These are phyloP conservation scores for Spergularia bocconei DNA, from an alignment of 148 eudicot species.

Conservation along the genomic window DNA sequence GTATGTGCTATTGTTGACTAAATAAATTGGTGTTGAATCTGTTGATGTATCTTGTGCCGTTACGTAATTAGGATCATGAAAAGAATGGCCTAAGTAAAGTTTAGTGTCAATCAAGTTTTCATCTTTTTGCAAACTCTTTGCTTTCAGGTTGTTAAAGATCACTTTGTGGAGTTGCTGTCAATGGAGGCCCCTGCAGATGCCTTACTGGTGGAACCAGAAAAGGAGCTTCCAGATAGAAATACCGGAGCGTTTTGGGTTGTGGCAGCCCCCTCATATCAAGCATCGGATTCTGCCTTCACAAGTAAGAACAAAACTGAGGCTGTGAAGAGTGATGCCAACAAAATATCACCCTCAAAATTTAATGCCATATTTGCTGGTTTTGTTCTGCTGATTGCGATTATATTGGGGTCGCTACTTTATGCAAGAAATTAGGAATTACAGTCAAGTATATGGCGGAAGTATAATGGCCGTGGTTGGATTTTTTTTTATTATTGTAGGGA, in stretches of 20 bases:
- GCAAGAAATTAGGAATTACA: constrained; percentile 31
- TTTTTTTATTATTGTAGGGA: background rate
- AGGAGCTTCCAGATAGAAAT: constrained; percentile 38
- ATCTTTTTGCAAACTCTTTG: background rate
- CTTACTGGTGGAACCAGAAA: constrained; percentile 64
- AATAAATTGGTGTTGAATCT: too few relatives aligned
- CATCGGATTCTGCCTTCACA: constrained; percentile 19
- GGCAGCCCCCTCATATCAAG: constrained; percentile 34
- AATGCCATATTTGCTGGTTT: constrained; percentile 37
- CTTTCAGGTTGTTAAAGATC: constrained; percentile 60
- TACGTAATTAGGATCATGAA: background rate
- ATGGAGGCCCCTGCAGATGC: constrained; percentile 58
- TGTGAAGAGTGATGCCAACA: constrained; percentile 15
- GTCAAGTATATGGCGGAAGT: background rate
- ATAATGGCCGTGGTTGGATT: too few relatives aligned
- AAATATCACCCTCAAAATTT: constrained; percentile 23
- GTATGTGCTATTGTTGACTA: background rate
- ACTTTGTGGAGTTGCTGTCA: constrained; percentile 69
- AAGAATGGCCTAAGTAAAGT: background rate
- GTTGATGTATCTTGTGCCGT: background rate
- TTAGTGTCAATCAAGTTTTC: background rate
- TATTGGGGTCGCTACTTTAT: constrained; percentile 45
- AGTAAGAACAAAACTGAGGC: constrained; percentile 16
- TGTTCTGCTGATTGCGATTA: constrained; percentile 49
- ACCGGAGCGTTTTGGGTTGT: constrained; percentile 57